Conservation (phyloP, 164 flowering plant genomes). For the Umbellularia californica region DNA sequence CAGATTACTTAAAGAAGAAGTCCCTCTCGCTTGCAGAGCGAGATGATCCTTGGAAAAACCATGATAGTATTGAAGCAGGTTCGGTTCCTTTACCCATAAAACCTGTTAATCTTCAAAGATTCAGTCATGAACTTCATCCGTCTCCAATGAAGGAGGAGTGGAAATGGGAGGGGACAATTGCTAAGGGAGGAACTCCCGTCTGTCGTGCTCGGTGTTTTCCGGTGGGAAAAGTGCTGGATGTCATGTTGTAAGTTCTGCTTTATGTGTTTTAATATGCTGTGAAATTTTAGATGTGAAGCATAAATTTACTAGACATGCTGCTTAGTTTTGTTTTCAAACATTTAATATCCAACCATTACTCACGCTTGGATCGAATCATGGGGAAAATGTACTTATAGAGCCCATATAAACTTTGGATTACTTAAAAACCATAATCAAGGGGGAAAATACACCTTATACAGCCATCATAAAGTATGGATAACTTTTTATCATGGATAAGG, state of each 20-base stretch:
- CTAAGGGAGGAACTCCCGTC: slow-evolving; percentile 89
- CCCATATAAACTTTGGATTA: too few species aligned
- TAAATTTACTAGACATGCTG: background rate
- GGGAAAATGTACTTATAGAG: too few species aligned
- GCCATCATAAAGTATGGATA: too few species aligned
- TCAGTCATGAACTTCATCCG: slow-evolving; percentile 41
- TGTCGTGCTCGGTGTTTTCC: slow-evolving; percentile 98
- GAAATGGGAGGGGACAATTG: slow-evolving; percentile 98
- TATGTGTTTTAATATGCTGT: background rate
- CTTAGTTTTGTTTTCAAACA: background rate
- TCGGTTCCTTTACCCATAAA: slow-evolving; percentile 37
- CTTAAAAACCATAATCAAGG: too few species aligned
- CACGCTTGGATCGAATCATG: too few species aligned
- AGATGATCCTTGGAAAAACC: slow-evolving; percentile 36
- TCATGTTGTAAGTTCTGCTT: slow-evolving; percentile 61
- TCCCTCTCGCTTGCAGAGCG: slow-evolving; percentile 31
- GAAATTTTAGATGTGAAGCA: background rate
- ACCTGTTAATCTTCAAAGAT: slow-evolving; percentile 35
- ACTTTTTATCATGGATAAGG: too few species aligned
- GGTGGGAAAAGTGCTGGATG: slow-evolving; percentile 74
- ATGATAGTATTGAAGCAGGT: slow-evolving; percentile 38
- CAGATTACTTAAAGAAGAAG: slow-evolving; percentile 29
- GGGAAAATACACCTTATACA: too few species aligned
- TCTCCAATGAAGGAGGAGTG: slow-evolving; percentile 55
- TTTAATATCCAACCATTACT: too few species aligned